A percentile compares a stretch with the other conserved stretches of the same genome.
These are phyloP conservation scores for Lasiodiplodia sp. DNA, from an alignment of 2,329 filamentous ascomycete species.

Conservation along the genomic window DNA sequence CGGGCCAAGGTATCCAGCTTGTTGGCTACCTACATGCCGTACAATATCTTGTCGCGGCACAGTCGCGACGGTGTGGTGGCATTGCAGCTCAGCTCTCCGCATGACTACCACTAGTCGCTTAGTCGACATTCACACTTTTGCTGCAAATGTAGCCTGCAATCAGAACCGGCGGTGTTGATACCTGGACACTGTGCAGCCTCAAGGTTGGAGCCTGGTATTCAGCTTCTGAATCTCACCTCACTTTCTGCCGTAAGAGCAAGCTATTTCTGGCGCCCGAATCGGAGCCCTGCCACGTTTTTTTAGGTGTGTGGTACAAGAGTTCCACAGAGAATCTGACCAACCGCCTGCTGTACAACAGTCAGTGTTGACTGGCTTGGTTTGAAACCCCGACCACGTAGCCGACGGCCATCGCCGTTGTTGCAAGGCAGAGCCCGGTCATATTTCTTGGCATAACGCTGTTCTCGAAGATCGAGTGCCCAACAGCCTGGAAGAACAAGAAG, in stretches of 20 bases:
- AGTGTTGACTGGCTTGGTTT: not conserved
- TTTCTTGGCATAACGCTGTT: not conserved
- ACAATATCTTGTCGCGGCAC: not conserved
- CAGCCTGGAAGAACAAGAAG: not conserved
- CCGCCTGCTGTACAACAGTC: not conserved
- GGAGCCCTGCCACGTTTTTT: not conserved
- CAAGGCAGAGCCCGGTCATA: not conserved
- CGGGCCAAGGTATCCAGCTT: not conserved
- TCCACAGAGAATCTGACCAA: not conserved
- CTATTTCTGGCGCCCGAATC: not conserved
- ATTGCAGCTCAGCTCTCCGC: not conserved
- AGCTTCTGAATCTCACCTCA: not conserved
- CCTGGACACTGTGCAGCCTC: slow-evolving; percentile 57
- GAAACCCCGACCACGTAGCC: not conserved
- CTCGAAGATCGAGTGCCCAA: not conserved
- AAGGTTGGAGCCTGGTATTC: not conserved
- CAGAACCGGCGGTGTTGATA: slow-evolving; percentile 28
- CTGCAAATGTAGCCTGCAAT: not conserved
- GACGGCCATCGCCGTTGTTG: not conserved
- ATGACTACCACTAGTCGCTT: not conserved
- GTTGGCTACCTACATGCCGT: not conserved
- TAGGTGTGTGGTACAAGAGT: not conserved
- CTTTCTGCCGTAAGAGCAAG: not conserved
- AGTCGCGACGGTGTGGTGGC: not conserved
- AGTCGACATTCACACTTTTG: not conserved